These are phyloP conservation scores for Aspergillus nidulans DNA, from an alignment of 495 filamentous ascomycete genomes.

Conservation along the genomic window DNA sequence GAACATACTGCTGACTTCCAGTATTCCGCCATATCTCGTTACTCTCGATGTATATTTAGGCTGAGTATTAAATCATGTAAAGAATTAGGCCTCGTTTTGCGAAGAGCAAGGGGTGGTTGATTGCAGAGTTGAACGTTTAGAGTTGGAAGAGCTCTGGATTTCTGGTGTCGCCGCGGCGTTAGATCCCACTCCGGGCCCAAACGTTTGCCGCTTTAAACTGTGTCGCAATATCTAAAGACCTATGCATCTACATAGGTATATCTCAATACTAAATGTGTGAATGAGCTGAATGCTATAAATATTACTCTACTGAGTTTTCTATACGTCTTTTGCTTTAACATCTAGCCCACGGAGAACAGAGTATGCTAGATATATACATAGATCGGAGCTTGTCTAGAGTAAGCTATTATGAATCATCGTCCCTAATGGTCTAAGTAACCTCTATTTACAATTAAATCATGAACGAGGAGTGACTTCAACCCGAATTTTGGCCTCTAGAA, in stretches of 20 bases:
- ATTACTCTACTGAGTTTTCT: too few species aligned
- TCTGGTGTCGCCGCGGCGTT: not conserved
- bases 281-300: too few species aligned
- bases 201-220: not conserved
- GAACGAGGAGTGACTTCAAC: slow-evolving; percentile 44
- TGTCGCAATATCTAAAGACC: not conserved
- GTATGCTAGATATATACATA: too few species aligned
- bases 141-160: not conserved
- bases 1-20: slow-evolving; percentile 88
- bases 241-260: not conserved
- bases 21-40: slow-evolving; percentile 77
- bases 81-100: not conserved
- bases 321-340: too few species aligned
- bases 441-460: not conserved
- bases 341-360: too few species aligned
- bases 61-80: not conserved
- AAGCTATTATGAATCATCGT: too few species aligned
- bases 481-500: slow-evolving; percentile 58
- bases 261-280: too few species aligned
- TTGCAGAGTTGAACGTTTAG: not conserved
- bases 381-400: too few species aligned
- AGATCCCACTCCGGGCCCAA: not conserved
- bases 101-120: not conserved
- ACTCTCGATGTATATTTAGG: not conserved
- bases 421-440: not conserved